Base-by-base conservation (phyloP, 1,284 basidiomycete genomes). In the Cronartium quercuum region DNA sequence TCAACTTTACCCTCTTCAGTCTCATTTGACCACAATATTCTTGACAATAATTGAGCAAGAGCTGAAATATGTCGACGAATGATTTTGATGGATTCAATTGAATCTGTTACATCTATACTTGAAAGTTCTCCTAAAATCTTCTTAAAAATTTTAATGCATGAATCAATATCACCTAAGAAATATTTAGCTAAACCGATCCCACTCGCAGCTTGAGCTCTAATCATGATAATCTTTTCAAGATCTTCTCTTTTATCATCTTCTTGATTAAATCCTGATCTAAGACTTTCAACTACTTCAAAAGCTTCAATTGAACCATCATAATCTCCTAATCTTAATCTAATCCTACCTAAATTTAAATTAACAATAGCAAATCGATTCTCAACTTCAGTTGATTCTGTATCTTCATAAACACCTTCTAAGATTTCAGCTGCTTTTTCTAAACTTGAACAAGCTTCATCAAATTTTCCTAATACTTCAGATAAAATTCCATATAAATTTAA, bases 341-440 rank as follows among this genome's bases (percentile, higher is more conserved):
- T 82, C 18, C 96, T 87, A 0, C 89, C 96, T 6, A 94, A 83
- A 77, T 92, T 97, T 42, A 86, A 84, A 76, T 93, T 90, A 0
- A 94, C 91, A 40, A 94, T 87, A 6, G 88, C 88, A 81, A 91
- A 99, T 76, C 87, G 88, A 35, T 85, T 83, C 81, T 97, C 95
- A 18, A 91, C 86, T 21, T 85, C 83, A 0, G 87, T 80, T 66
- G 91, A 89, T 81, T 99, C 96, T 1, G 86, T 87, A 67, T 89
- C 87, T 81, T 98, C 96, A 82, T 97, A 99, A 38, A 87, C 85
- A 1, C 88, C 85, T 82, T 98, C 96, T 29, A 98, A 84, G 13
- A 94, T 84, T 0, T 82, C 77, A 4, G 91, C 90, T 3, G 90
- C 88, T 51, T 87, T 86, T n/a, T 85, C 82, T 24, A 90, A 85